phyloP scores from a whole-genome alignment of 305 asterid genomes.

The Fraxinus paxiana region DNA sequence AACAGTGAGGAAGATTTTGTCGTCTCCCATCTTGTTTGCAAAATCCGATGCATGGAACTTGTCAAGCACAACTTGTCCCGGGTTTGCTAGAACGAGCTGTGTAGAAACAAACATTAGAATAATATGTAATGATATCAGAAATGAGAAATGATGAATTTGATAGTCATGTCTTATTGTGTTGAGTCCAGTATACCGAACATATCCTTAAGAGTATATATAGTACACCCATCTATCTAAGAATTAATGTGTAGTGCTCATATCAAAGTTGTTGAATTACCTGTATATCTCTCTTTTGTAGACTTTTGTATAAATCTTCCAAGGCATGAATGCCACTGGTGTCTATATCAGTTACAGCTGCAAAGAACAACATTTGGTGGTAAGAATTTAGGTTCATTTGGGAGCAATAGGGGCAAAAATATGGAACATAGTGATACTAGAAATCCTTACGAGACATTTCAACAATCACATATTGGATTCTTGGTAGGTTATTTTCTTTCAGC shows the following conservation, averaged over 20 bases:
- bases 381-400: not conserved
- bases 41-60: conserved; percentile 58
- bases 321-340: conserved; percentile 87
- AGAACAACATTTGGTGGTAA: not conserved
- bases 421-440: not conserved
- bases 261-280: conserved; percentile 36
- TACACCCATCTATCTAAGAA: not conserved
- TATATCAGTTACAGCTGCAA: conserved; percentile 85
- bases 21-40: conserved; percentile 48
- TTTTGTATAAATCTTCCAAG: conserved; percentile 60
- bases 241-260: not conserved
- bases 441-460: conserved; percentile 77
- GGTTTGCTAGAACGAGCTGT: conserved; percentile 72
- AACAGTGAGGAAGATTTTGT: conserved; percentile 59
- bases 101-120: not conserved
- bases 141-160: not conserved
- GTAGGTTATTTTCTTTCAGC: conserved; percentile 26
- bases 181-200: not conserved
- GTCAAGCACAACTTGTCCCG: conserved; percentile 57
- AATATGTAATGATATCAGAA: not conserved
- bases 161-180: not conserved
- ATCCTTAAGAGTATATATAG: not conserved
- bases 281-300: conserved; percentile 51
- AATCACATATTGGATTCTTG: conserved; percentile 48
- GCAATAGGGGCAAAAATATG: not conserved